Percentiles rank a stretch among this genome's conserved stretches.
Conservation (phyloP, 2,329 filamentous ascomycete genomes). For the Diplodia seriata region DNA sequence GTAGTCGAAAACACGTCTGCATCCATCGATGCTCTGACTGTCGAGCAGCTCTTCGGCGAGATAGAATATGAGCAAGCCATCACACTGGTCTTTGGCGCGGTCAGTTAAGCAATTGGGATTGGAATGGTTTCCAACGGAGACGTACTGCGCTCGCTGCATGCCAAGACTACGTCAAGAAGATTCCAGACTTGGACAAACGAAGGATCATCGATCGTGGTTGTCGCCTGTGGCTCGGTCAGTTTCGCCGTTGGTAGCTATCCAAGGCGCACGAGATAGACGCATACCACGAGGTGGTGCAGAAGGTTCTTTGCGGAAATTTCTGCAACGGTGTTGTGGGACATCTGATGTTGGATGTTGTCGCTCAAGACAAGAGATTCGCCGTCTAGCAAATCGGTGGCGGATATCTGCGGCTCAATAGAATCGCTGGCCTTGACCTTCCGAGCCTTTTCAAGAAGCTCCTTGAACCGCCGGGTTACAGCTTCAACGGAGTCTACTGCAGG, state of each 20-base stretch:
- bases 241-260: not conserved
- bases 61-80: slow-evolving; percentile 84
- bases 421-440: slow-evolving; percentile 48
- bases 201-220: slow-evolving; percentile 76
- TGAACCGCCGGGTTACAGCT: slow-evolving; percentile 45
- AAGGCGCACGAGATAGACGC: slow-evolving; percentile 40
- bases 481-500: slow-evolving; percentile 39
- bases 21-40: slow-evolving; percentile 92
- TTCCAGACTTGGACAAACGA: slow-evolving; percentile 90
- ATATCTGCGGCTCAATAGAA: slow-evolving; percentile 54
- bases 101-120: slow-evolving; percentile 35
- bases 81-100: slow-evolving; percentile 59
- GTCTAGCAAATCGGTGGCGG: slow-evolving; percentile 48
- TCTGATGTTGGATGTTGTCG: slow-evolving; percentile 48
- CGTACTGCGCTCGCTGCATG: slow-evolving; percentile 81
- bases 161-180: slow-evolving; percentile 86
- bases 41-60: slow-evolving; percentile 94
- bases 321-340: slow-evolving; percentile 69
- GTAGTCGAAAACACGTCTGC: slow-evolving; percentile 90
- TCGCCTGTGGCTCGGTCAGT: slow-evolving; percentile 62
- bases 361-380: slow-evolving; percentile 42
- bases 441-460: slow-evolving; percentile 51
- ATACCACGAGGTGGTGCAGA: slow-evolving; percentile 80
- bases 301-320: slow-evolving; percentile 83
- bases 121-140: slow-evolving; percentile 43